Evolutionary conservation across 805 yeast genomes (phyloP).

Genomic region (Saccharomycopsis vini): DNA sequence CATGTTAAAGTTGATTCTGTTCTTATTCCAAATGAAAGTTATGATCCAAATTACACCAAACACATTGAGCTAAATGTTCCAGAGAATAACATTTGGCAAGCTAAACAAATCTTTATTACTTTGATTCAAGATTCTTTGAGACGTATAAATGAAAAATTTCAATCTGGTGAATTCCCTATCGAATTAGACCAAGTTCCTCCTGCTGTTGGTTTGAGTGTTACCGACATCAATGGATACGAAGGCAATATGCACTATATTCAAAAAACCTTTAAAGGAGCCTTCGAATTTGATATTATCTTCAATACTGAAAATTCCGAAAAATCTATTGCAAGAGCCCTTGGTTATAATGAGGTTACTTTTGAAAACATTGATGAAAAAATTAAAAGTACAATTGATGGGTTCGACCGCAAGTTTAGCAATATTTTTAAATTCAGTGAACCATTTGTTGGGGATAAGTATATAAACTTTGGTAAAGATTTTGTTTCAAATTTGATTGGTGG

Average conservation of each 20-base stretch:
- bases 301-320: slow-evolving; percentile 30
- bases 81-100: slow-evolving; percentile 64
- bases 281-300: slow-evolving; percentile 66
- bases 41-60: slow-evolving; percentile 54
- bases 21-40: slow-evolving; percentile 30
- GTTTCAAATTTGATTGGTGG: slow-evolving; percentile 85
- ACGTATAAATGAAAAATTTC: slow-evolving; percentile 29
- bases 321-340: slow-evolving; percentile 5
- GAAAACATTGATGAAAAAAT: slow-evolving; percentile 29
- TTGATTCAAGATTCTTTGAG: slow-evolving; percentile 63
- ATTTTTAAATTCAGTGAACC: slow-evolving; percentile 48
- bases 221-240: slow-evolving; percentile 48
- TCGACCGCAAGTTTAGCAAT: slow-evolving; percentile 45
- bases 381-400: slow-evolving; percentile 26
- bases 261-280: slow-evolving; percentile 60
- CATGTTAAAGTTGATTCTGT: slow-evolving; percentile 30
- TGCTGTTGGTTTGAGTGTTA: slow-evolving; percentile 36
- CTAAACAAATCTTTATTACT: slow-evolving; percentile 64
- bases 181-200: slow-evolving; percentile 30
- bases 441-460: slow-evolving; percentile 36
- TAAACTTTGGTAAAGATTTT: slow-evolving; percentile 63
- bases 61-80: slow-evolving; percentile 67
- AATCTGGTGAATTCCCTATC: slow-evolving; percentile 19
- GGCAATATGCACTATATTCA: slow-evolving; percentile 81
- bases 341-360: slow-evolving; percentile 18